phyloP scores from a whole-genome alignment of 192 early-diverging fungal genomes.

The Entomortierella lignicola region DNA sequence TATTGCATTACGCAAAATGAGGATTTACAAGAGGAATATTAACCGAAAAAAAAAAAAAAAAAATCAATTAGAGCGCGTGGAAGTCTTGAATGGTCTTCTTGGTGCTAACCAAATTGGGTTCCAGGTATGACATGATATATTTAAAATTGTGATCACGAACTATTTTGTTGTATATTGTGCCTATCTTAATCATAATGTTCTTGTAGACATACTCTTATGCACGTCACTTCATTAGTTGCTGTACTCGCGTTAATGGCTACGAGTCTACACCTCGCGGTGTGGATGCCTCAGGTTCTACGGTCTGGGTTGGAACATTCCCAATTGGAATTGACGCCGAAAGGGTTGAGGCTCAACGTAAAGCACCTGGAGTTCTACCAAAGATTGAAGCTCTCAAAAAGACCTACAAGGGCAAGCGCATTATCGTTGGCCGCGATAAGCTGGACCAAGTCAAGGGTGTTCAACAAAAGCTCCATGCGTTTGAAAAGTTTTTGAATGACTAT shows the following conservation, averaged over 20 bases:
- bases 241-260: slow-evolving; percentile 93
- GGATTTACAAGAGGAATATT: not conserved
- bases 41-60: no score
- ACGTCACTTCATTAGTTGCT: slow-evolving; percentile 91
- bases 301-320: slow-evolving; percentile 91
- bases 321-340: slow-evolving; percentile 95
- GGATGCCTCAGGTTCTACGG: slow-evolving; percentile 80
- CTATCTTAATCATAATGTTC: no score
- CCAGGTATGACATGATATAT: slow-evolving; percentile 65
- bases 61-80: slow-evolving; percentile 76
- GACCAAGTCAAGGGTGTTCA: slow-evolving; percentile 94
- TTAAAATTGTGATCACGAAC: no score
- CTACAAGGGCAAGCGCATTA: slow-evolving; percentile 91
- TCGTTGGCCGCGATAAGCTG: slow-evolving; percentile 96
- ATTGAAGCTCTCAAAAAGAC: slow-evolving; percentile 82
- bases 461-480: slow-evolving; percentile 96
- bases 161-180: not conserved
- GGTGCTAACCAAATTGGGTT: slow-evolving; percentile 95
- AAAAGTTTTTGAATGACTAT: slow-evolving; percentile 88
- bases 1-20: no score
- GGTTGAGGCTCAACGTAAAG: slow-evolving; percentile 72
- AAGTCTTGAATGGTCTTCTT: slow-evolving; percentile 88
- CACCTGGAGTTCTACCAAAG: slow-evolving; percentile 78
- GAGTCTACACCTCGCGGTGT: slow-evolving; percentile 95
- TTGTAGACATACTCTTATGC: slow-evolving; percentile 90